A percentile compares a stretch with the other conserved stretches of the same genome.
phyloP scores from a whole-genome alignment of 2,329 filamentous ascomycete species.

The Alternaria longipes region DNA sequence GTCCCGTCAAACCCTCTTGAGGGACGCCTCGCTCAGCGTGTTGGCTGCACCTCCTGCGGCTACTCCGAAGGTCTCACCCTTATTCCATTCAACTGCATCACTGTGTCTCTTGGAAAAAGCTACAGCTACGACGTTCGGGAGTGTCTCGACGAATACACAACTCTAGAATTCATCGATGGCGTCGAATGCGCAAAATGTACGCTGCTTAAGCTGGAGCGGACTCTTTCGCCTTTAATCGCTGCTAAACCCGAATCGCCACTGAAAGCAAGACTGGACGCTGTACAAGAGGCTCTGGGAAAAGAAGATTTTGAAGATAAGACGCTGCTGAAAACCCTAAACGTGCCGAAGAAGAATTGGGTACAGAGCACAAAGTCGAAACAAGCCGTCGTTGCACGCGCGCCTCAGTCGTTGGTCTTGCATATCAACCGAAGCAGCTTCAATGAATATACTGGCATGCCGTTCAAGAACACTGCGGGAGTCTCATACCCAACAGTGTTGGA shows the following conservation, averaged over 20 bases:
- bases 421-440: slow-evolving; percentile 93
- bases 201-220: slow-evolving; percentile 66
- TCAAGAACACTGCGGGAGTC: slow-evolving; percentile 84
- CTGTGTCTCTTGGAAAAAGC: slow-evolving; percentile 77
- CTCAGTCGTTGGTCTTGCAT: slow-evolving; percentile 82
- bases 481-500: slow-evolving; percentile 78
- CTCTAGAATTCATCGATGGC: slow-evolving; percentile 83
- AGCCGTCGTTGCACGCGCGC: slow-evolving; percentile 82
- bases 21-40: slow-evolving; percentile 85
- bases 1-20: slow-evolving; percentile 79
- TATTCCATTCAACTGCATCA: slow-evolving; percentile 93
- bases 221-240: slow-evolving; percentile 31
- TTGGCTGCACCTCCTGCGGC: slow-evolving; percentile 85
- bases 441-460: slow-evolving; percentile 78
- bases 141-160: slow-evolving; percentile 83
- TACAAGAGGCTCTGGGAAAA: slow-evolving; percentile 76
- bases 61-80: slow-evolving; percentile 88
- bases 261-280: slow-evolving; percentile 66
- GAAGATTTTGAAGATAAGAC: slow-evolving; percentile 74
- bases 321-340: slow-evolving; percentile 57
- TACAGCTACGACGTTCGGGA: slow-evolving; percentile 75
- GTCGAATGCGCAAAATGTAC: slow-evolving; percentile 95
- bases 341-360: slow-evolving; percentile 70
- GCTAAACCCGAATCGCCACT: slow-evolving; percentile 55
- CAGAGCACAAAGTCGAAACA: slow-evolving; percentile 89